Evolutionary conservation across 108 stramenopile genomes (phyloP).

Genomic region (Cyclotella baltica): DNA sequence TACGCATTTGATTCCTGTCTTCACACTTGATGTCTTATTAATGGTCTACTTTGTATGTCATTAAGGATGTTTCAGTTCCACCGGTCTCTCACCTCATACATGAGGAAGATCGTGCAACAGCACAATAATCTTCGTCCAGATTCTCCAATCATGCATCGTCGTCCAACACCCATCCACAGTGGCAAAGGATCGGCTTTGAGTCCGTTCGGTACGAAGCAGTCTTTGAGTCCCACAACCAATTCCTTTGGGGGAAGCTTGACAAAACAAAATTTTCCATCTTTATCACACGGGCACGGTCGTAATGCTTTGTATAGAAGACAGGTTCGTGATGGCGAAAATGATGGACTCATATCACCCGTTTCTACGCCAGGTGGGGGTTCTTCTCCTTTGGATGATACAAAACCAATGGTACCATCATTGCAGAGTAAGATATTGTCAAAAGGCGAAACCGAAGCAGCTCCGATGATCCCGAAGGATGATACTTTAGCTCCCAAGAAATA

Average conservation of each 20-base stretch:
- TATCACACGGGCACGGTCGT: constrained; percentile 67
- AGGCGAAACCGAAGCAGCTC: constrained; percentile 4
- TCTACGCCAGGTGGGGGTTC: constrained; percentile 46
- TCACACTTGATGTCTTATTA: too few relatives aligned
- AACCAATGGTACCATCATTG: constrained; percentile 14
- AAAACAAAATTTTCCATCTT: constrained; percentile 23
- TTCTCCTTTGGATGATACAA: constrained; percentile 29
- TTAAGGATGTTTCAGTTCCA: constrained; percentile 90
- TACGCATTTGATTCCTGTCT: too few relatives aligned
- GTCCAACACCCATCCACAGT: constrained; percentile 8
- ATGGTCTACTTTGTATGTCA: too few relatives aligned
- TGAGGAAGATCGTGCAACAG: constrained; percentile 61
- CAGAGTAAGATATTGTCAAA: constrained; percentile 17
- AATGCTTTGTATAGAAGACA: constrained; percentile 56
- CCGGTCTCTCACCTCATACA: constrained; percentile 66
- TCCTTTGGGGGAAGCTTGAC: constrained; percentile 40
- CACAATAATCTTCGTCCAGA: neutral
- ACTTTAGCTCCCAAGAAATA: constrained; percentile 49
- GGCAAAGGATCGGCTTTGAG: constrained; percentile 14
- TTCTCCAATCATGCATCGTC: constrained; percentile 11
- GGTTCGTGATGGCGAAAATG: constrained; percentile 32
- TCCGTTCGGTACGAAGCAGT: constrained; percentile 21
- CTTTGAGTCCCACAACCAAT: constrained; percentile 35
- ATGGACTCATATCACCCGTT: constrained; percentile 19
- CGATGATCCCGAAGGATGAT: neutral